Conservation (phyloP, 2,329 filamentous ascomycete species). For the Aphanocladium album region DNA sequence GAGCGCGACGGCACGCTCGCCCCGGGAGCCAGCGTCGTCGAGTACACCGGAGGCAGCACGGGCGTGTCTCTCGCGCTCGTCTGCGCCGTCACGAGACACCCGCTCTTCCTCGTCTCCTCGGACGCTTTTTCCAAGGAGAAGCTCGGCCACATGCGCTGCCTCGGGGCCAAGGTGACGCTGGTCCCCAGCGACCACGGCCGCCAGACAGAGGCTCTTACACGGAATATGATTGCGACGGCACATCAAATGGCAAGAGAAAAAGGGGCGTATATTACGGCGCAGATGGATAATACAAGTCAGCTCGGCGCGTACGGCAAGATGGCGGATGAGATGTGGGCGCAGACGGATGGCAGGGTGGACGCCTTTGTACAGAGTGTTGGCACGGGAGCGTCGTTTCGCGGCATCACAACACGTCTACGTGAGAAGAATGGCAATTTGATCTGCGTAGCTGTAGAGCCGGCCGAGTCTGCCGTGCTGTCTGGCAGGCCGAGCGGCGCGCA, state of each 20-base stretch:
- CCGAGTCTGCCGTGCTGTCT: background rate
- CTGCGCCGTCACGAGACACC: constrained; percentile 22
- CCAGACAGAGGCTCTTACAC: background rate
- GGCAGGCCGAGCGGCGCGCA: background rate
- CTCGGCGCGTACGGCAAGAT: background rate
- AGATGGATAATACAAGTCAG: background rate
- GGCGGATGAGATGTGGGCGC: background rate
- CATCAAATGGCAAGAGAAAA: background rate
- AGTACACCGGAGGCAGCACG: constrained; percentile 16
- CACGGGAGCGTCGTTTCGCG: background rate
- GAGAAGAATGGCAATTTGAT: background rate
- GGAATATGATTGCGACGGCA: background rate
- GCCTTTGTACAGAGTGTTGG: background rate
- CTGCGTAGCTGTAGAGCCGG: background rate
- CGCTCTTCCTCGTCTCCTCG: constrained; percentile 11
- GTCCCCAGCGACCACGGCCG: background rate
- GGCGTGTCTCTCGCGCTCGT: constrained; percentile 14
- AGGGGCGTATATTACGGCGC: background rate
- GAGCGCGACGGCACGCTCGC: constrained; percentile 7
- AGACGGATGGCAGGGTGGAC: background rate
- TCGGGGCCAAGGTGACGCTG: background rate
- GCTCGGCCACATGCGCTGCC: background rate
- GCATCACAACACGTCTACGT: background rate
- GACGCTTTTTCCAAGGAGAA: background rate
- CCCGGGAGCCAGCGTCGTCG: constrained; percentile 9